Conservation (phyloP, 2,329 filamentous ascomycete genomes). For the Mariannaea sp. region DNA sequence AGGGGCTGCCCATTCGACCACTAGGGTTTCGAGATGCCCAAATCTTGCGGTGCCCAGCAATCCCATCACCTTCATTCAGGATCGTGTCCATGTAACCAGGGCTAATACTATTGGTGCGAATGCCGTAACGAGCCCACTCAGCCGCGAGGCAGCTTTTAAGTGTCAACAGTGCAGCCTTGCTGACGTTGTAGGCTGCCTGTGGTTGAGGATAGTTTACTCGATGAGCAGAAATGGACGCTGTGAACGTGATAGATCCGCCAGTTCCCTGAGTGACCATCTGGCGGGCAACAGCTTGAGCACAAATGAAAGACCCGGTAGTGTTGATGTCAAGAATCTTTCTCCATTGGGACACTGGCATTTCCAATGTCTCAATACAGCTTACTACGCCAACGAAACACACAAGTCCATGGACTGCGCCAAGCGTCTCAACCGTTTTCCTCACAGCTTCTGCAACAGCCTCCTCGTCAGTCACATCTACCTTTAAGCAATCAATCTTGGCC, state of each 20-base stretch:
- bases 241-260: conserved; percentile 68
- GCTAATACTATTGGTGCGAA: conserved; percentile 70
- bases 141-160: conserved; percentile 56
- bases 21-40: conserved; percentile 65
- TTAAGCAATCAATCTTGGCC: conserved; percentile 14
- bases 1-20: conserved; percentile 66
- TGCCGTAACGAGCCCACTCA: conserved; percentile 73
- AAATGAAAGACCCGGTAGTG: conserved; percentile 71
- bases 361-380: conserved; percentile 62
- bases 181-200: conserved; percentile 73
- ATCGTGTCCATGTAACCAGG: conserved; percentile 81
- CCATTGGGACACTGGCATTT: conserved; percentile 64
- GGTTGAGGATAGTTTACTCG: conserved; percentile 74
- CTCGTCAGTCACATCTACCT: conserved; percentile 27
- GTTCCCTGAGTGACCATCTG: conserved; percentile 57
- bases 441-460: conserved; percentile 16
- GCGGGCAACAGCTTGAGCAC: conserved; percentile 65
- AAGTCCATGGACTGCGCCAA: conserved; percentile 20
- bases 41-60: conserved; percentile 55
- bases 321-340: conserved; percentile 71
- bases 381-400: conserved; percentile 57
- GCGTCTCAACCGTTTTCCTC: not conserved
- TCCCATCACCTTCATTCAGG: conserved; percentile 67
- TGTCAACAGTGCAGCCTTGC: conserved; percentile 69
- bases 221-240: conserved; percentile 71